Base-by-base conservation (phyloP, 108 stramenopile species). In the Tribonema minus region DNA sequence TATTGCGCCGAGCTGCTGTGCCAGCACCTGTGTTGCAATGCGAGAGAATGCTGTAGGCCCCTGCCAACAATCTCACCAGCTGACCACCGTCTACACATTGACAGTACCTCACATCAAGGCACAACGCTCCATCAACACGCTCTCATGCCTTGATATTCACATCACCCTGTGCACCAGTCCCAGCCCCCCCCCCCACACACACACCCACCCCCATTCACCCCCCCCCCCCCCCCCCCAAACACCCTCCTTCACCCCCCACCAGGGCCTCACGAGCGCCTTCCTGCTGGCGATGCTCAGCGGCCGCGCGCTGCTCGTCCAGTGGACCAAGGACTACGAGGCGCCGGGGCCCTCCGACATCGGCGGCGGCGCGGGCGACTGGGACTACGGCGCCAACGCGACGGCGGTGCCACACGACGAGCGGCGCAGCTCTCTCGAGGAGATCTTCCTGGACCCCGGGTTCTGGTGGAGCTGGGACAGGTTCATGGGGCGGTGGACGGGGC, bases 401-500 rank as follows among this genome's bases (percentile, higher is more conserved):
- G 66, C 38, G 0, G 29, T 39, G 4, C 40, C 66, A 3, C 27
- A 39, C 34, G 66, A 67, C 12, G 27, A 39, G 38, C 33, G 38
- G 38, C 66, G 40, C 38, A 38, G 38, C 38, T 67, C 66, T 0
- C 28, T 67, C n/a, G 66, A 67, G 28, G 66, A 67, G 66, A 37
- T 67, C 5, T 38, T 67, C 20, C 40, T 27, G 66, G 66, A 30
- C 40, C 66, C 28, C 38, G 66, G 66, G 40, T 37, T 39, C 40
- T 37, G 66, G 40, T 39, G 34, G 40, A 39, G 28, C 28, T 27
- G 37, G 61, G 61, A 3, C 38, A 38, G 38, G 66, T 67, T 31
- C 66, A 37, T 67, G 38, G 38, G 66, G 66, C 66, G 38, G 66
- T 67, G 66, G 66, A 67, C 38, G 29, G 66, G 39, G 66, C 38